Conservation (phyloP, 371 early-diverging fungal species). For the Mycotypha africana region DNA sequence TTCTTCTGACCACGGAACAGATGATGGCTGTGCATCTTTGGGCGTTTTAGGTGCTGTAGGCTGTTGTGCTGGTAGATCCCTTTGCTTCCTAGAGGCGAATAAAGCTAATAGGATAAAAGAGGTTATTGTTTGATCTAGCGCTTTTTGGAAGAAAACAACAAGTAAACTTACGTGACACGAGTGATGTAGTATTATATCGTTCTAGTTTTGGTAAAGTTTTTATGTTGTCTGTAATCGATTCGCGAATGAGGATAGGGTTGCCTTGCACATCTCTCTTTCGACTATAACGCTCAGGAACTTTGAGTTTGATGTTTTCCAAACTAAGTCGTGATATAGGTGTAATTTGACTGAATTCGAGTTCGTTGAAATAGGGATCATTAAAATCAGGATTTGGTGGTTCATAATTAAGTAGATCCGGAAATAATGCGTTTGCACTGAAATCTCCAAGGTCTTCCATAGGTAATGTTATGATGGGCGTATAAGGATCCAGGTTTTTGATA, state of each 20-base stretch:
- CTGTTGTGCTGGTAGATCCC: constrained; percentile 39
- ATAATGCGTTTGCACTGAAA: constrained; percentile 27
- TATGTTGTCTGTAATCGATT: constrained; percentile 27
- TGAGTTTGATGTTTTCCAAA: constrained; percentile 31
- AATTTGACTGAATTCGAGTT: constrained; percentile 31
- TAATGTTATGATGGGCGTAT: constrained; percentile 21
- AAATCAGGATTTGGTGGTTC: constrained; percentile 40
- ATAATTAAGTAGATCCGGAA: constrained; percentile 38
- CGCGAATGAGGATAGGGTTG: constrained; percentile 15
- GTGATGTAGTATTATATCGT: constrained; percentile 20
- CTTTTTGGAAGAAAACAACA: no score
- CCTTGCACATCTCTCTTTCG: constrained; percentile 38
- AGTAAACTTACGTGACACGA: constrained; percentile 21
- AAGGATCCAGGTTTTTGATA: constrained; percentile 18
- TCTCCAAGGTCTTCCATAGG: constrained; percentile 20
- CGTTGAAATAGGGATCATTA: constrained; percentile 39
- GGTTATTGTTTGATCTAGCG: no score
- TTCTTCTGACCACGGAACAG: constrained; percentile 53
- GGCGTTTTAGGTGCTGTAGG: constrained; percentile 41
- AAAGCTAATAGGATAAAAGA: constrained; percentile 31
- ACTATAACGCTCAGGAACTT: constrained; percentile 31
- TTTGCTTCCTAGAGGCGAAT: constrained; percentile 45
- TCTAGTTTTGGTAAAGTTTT: constrained; percentile 26
- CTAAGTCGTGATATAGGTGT: constrained; percentile 30
- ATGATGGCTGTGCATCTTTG: constrained; percentile 6